Percentiles rank a stretch among this genome's conserved stretches.
phyloP scores from a whole-genome alignment of 2,329 filamentous ascomycete genomes.

The Ophiostoma pallidulum region DNA sequence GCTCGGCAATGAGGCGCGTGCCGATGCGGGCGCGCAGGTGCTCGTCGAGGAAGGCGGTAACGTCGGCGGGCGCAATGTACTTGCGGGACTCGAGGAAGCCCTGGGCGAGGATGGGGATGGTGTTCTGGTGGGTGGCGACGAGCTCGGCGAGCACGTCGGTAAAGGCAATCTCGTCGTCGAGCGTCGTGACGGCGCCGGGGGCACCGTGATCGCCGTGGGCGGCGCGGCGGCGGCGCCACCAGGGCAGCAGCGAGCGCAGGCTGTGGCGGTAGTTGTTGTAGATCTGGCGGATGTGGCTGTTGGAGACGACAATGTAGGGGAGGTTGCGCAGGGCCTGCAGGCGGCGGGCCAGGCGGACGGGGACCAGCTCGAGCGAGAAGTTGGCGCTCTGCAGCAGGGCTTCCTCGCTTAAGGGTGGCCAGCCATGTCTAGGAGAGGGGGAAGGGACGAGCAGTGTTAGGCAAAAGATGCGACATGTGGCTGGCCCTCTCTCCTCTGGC shows the following conservation, averaged over 20 bases:
- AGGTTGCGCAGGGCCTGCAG: constrained; percentile 89
- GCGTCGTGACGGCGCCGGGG: constrained; percentile 42
- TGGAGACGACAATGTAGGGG: constrained; percentile 97
- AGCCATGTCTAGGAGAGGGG: constrained; percentile 48
- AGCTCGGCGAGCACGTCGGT: constrained; percentile 89
- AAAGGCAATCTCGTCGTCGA: constrained; percentile 84
- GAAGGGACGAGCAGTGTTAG: not conserved
- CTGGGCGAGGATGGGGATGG: constrained; percentile 82
- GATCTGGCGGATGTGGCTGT: constrained; percentile 86
- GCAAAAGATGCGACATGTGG: not conserved
- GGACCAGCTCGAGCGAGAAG: constrained; percentile 87
- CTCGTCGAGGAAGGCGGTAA: constrained; percentile 87
- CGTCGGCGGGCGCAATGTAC: constrained; percentile 73
- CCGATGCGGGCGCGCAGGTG: constrained; percentile 91
- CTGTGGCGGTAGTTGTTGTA: constrained; percentile 96
- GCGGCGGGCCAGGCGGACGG: constrained; percentile 83
- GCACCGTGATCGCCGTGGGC: not conserved
- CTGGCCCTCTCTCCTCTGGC: too few relatives aligned
- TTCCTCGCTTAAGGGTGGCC: constrained; percentile 70
- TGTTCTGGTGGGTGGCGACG: constrained; percentile 90
- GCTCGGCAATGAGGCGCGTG: constrained; percentile 87
- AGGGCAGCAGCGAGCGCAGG: constrained; percentile 80
- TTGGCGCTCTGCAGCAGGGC: constrained; percentile 85
- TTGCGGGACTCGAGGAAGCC: constrained; percentile 89
- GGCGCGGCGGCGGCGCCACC: constrained; percentile 42